Percentiles rank a stretch among this genome's conserved stretches.
Evolutionary conservation across 2,329 filamentous ascomycete species (phyloP).

Genomic region (Fusarium succisae): DNA sequence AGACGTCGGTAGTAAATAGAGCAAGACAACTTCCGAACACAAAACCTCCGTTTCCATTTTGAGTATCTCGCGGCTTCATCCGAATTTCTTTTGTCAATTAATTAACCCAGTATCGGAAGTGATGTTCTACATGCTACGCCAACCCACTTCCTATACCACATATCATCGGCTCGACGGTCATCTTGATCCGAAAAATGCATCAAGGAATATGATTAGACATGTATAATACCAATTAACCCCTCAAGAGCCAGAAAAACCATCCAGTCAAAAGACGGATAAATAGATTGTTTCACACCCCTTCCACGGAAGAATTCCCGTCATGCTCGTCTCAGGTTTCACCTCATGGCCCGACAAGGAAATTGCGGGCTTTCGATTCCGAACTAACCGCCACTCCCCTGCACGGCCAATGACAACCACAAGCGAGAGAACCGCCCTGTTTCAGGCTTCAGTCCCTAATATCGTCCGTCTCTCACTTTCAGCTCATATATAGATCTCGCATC

Average conservation of each 20-base stretch:
- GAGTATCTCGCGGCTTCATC: not conserved
- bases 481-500: constrained; percentile 13
- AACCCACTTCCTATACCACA: not conserved
- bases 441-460: constrained; percentile 22
- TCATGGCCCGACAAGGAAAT: constrained; percentile 19
- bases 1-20: not conserved
- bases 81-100: not conserved
- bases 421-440: constrained; percentile 16
- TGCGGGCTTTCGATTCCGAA: constrained; percentile 20
- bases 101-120: fast-evolving
- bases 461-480: not conserved
- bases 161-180: not conserved
- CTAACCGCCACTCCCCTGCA: constrained; percentile 9
- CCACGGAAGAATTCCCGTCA: constrained; percentile 19
- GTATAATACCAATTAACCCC: not conserved
- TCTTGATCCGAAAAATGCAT: not conserved
- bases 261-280: constrained; percentile 23
- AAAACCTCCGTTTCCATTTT: not conserved
- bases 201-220: not conserved
- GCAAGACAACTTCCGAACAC: not conserved
- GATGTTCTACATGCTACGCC: not conserved
- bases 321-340: constrained; percentile 17
- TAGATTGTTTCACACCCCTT: constrained; percentile 30
- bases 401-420: not conserved
- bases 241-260: not conserved